Base-by-base conservation (phyloP, 108 stramenopile genomes). In the Bacterosira constricta region DNA sequence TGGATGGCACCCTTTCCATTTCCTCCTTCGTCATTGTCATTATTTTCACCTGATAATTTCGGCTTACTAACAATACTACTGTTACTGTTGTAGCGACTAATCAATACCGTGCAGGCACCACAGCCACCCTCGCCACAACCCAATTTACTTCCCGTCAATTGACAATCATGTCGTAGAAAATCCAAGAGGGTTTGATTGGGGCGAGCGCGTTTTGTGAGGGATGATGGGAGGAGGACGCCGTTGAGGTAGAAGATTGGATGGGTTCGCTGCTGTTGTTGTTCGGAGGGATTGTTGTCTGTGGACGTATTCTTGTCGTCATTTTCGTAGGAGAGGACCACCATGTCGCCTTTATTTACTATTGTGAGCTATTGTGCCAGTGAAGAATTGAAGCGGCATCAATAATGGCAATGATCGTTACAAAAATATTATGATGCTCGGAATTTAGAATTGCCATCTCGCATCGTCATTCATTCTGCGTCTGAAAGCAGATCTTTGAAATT, bases 51-150 rank as follows among this genome's bases (percentile, higher is more conserved):
- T 8, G 2, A 25, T 42, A 8, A n/a, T 2, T 42, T 42, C 15
- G 12, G 12, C 1, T 42, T 42, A 29, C 1, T 35, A 29, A 46
- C 67, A 9, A 32, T 36, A 17, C 30, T 64, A 20, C 30, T 29
- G 3, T 7, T 32, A 31, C 49, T 3, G 71, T 47, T 50, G 39
- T 66, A 79, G 20, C 49, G n/a, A 21, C 80, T 82, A 5, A 88
- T 59, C 77, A 94, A 83, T 9, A 97, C 96, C 3, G 93, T 97
- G 59, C 96, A 97, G 11, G 97, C 97, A 6, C 97, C 97, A 47
- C 97, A 98, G 23, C 96, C 96, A 23, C 96, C 96, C 63, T 97
- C 96, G 30, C 86, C 89, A 67, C 80, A 81, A 7, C 73, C 65
- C 17, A 75, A 39, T 56, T 97, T 97, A 12, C 91, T 87, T 26